Base-by-base conservation (phyloP, 2,329 filamentous ascomycete genomes). In the Colletotrichum tanaceti region DNA sequence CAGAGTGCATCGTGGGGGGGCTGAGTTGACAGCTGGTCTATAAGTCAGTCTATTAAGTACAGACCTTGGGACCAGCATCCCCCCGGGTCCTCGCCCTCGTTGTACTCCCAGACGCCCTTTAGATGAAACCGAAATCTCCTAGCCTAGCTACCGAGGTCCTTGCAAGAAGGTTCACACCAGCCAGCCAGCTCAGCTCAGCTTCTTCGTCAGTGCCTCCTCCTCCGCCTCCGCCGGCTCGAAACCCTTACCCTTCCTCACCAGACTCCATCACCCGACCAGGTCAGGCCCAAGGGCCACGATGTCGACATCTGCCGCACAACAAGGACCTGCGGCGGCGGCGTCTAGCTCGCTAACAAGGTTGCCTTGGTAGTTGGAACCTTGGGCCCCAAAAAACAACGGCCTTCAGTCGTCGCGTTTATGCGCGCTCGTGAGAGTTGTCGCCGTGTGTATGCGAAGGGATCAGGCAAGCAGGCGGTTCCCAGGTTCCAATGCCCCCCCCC, bases 321-420 rank as follows among this genome's bases (percentile, higher is more conserved):
- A 41, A 38, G 28, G 58, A 16, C 5, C 58, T 13, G 49, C 11
- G 43, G 28, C 43, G 22, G 65, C 61, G 18, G 65, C 61, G 55
- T 68, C 65, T 68, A 65, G 54, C 54, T 68, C 65, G 65, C 61
- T 68, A 65, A 60, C 18, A 50, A 18, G 55, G 61, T 60, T 60
- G 41, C 54, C 55, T 52, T 49, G 41, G 44, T 20, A 9, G 28
- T 28, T 43, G 49, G 9, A 16, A 5, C 28, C 28, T 7, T 38
- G 39, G n/a, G n/a, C n/a, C 28, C 43, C 43, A 47, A 3, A 13
- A n/a, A 28, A 28, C 28, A 28, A 28, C 28, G n/a, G 9, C 43
- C 7, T 64, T 57, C 64, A 62, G 63, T 58, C 64, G 64, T 44
- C 46, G n/a, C n/a, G 10, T 6, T 39, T 50, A 59, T 59, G 35